Conservation (phyloP, 768 basidiomycete species). For the Kwoniella newhampshirensis region DNA sequence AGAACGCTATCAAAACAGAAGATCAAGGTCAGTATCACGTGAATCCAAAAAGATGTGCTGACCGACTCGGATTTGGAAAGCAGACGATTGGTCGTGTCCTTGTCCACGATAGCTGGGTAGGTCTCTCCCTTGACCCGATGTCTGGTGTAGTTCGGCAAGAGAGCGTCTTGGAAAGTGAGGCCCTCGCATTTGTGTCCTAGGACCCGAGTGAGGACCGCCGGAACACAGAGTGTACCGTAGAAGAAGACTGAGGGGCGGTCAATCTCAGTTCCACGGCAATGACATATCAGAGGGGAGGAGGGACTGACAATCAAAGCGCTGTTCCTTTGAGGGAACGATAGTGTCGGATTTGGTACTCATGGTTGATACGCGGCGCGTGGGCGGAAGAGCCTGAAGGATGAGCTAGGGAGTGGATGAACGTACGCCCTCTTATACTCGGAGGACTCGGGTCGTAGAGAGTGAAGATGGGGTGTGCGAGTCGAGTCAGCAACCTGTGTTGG, state of each 20-base stretch:
- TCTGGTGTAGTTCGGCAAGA: conserved; percentile 75
- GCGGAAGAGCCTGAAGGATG: too few relatives aligned
- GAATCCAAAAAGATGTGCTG: neutral
- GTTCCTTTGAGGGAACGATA: conserved; percentile 6
- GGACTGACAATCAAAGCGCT: conserved; percentile 21
- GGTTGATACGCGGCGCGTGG: too few relatives aligned
- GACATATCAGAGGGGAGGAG: neutral
- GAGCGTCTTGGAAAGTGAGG: conserved; percentile 69
- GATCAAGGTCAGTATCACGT: neutral
- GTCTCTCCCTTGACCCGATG: conserved; percentile 75
- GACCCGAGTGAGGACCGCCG: conserved; percentile 73
- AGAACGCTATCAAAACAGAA: conserved; percentile 1
- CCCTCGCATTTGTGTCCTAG: conserved; percentile 67
- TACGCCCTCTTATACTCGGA: too few relatives aligned
- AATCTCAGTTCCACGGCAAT: neutral
- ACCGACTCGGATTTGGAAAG: conserved; percentile 50
- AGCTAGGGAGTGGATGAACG: too few relatives aligned
- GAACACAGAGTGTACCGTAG: conserved; percentile 89
- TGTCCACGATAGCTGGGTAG: conserved; percentile 80
- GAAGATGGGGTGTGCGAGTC: too few relatives aligned
- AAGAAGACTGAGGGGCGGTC: conserved; percentile 64
- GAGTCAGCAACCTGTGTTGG: too few relatives aligned
- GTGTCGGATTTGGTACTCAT: conserved; percentile 7
- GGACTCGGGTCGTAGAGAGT: too few relatives aligned
- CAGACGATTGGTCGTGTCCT: conserved; percentile 57